Conservation (phyloP, 306 rosid genomes). For the Pterocarpus macrocarpus region DNA sequence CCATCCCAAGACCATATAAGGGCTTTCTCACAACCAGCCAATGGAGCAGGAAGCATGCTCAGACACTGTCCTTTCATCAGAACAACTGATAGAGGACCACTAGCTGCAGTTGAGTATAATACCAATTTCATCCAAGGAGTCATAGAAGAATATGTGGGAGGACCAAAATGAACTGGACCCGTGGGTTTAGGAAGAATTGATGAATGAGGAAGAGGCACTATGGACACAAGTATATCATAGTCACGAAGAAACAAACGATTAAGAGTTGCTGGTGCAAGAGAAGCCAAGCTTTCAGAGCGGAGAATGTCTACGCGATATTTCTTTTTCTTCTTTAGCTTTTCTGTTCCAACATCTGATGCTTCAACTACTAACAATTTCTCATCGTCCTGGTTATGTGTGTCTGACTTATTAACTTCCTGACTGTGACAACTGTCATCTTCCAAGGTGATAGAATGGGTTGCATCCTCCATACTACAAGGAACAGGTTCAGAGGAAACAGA, state of each 20-base stretch:
- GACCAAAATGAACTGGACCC: slow-evolving; percentile 94
- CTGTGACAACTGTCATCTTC: slow-evolving; percentile 53
- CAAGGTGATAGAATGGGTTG: slow-evolving; percentile 44
- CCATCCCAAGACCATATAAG: slow-evolving; percentile 98
- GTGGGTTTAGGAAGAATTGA: slow-evolving; percentile 88
- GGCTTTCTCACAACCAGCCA: slow-evolving; percentile 96
- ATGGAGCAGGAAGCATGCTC: slow-evolving; percentile 94
- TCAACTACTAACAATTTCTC: slow-evolving; percentile 62
- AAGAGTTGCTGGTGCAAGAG: slow-evolving; percentile 86
- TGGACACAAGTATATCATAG: slow-evolving; percentile 89
- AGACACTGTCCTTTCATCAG: slow-evolving; percentile 95
- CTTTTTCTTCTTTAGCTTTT: slow-evolving; percentile 64
- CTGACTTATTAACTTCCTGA: slow-evolving; percentile 54
- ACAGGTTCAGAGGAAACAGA: slow-evolving; percentile 56
- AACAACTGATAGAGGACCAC: slow-evolving; percentile 92
- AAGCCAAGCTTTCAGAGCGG: slow-evolving; percentile 97
- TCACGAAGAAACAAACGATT: slow-evolving; percentile 90
- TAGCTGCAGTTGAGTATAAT: slow-evolving; percentile 75
- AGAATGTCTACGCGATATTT: slow-evolving; percentile 88
- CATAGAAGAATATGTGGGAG: slow-evolving; percentile 92
- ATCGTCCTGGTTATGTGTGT: slow-evolving; percentile 45
- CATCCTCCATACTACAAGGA: slow-evolving; percentile 54
- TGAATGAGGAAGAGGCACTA: slow-evolving; percentile 90
- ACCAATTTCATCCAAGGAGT: slow-evolving; percentile 99
- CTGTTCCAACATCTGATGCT: slow-evolving; percentile 64